phyloP scores from a whole-genome alignment of 2,329 filamentous ascomycete species.

The Fusarium dlaminii region DNA sequence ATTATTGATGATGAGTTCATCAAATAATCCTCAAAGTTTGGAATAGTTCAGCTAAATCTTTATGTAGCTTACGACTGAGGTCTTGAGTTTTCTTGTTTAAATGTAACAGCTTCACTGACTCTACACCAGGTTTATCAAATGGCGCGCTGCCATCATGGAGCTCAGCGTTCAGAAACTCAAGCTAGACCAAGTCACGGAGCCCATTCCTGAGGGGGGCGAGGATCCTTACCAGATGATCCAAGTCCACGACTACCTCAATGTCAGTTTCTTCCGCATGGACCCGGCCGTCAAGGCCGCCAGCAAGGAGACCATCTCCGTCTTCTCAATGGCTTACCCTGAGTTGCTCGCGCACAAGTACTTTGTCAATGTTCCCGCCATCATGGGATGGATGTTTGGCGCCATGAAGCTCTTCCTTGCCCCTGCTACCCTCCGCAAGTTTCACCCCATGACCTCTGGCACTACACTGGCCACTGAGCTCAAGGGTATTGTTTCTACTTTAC shows the following conservation, averaged over 20 bases:
- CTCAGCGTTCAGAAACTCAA: conserved; percentile 79
- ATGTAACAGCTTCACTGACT: conserved; percentile 15
- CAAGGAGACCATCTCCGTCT: conserved; percentile 82
- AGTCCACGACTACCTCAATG: conserved; percentile 90
- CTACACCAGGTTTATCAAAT: conserved; percentile 78
- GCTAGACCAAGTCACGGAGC: conserved; percentile 72
- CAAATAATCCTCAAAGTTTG: background rate
- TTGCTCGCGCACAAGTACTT: conserved; percentile 89
- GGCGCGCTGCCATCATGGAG: conserved; percentile 93
- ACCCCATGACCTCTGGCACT: conserved; percentile 78
- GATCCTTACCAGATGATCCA: conserved; percentile 93
- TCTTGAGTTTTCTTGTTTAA: background rate
- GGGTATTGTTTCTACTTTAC: conserved; percentile 70
- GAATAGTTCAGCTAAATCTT: background rate
- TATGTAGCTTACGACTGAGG: background rate
- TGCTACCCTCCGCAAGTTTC: conserved; percentile 81
- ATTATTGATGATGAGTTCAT: background rate
- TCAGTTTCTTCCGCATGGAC: conserved; percentile 87
- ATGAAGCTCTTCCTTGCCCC: conserved; percentile 80
- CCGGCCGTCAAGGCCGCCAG: conserved; percentile 78
- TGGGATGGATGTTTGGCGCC: conserved; percentile 84
- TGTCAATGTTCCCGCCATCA: conserved; percentile 89
- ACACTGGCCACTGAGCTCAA: conserved; percentile 71
- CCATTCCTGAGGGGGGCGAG: conserved; percentile 76
- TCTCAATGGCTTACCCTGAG: conserved; percentile 88